Evolutionary conservation across 2,329 filamentous ascomycete species (phyloP).

Genomic region (Fusarium abutilonis): DNA sequence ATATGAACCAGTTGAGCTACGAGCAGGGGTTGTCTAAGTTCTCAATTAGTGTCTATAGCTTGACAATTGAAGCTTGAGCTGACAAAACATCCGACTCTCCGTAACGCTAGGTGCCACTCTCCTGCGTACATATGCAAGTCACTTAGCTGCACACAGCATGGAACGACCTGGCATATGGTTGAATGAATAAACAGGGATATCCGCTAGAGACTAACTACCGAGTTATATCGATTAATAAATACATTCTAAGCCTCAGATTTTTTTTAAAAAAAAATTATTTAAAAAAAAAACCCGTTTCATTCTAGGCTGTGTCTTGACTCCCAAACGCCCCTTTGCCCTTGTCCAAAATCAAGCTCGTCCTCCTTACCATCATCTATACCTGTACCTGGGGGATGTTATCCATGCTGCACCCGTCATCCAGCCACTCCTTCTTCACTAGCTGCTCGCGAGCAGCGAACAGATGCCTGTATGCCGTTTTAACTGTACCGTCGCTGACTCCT

Average conservation of each 20-base stretch:
- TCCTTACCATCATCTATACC: slow-evolving; percentile 34
- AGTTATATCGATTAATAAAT: not conserved
- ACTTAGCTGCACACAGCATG: slow-evolving; percentile 12
- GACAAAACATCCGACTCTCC: slow-evolving; percentile 9
- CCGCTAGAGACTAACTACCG: slow-evolving; percentile 8
- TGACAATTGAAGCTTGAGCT: slow-evolving; percentile 1
- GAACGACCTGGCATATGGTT: not conserved
- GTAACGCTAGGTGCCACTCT: slow-evolving; percentile 15
- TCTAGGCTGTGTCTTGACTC: not conserved
- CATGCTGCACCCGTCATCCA: slow-evolving; percentile 76
- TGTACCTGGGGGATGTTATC: slow-evolving; percentile 70
- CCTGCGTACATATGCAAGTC: slow-evolving; percentile 20
- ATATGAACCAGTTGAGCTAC: slow-evolving; percentile 2
- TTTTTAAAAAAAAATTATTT: too few species aligned
- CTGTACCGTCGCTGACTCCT: slow-evolving; percentile 95
- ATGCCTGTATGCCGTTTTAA: slow-evolving; percentile 93
- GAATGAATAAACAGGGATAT: slow-evolving; percentile 13
- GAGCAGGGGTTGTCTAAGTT: not conserved
- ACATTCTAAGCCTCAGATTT: not conserved
- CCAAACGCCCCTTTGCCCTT: not conserved
- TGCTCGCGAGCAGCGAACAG: slow-evolving; percentile 79
- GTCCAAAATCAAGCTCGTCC: not conserved
- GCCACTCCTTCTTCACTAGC: slow-evolving; percentile 79
- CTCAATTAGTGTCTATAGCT: not conserved
- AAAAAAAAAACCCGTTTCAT: not conserved